These are phyloP conservation scores for Fraxinus dipetala DNA, from an alignment of 305 asterid genomes.

Conservation along the genomic window DNA sequence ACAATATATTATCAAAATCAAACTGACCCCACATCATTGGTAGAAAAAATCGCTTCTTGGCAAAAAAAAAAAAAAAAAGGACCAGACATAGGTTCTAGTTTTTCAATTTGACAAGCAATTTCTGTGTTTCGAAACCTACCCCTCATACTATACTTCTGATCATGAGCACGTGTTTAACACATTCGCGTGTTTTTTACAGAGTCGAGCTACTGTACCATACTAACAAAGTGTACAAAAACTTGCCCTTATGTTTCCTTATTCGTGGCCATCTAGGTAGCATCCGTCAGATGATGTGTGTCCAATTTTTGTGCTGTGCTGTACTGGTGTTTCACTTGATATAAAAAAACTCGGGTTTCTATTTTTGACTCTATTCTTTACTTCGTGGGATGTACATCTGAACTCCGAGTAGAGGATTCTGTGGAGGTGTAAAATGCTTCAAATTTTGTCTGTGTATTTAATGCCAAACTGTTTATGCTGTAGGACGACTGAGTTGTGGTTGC, in stretches of 20 bases:
- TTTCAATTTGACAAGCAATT: slow-evolving; percentile 26
- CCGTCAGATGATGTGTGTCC: slow-evolving; percentile 3
- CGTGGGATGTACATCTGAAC: slow-evolving; percentile 24
- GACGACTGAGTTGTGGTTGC: slow-evolving; percentile 4
- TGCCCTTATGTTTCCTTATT: neutral
- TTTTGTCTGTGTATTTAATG: slow-evolving; percentile 10
- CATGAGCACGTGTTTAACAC: neutral
- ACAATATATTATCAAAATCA: neutral
- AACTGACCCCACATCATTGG: slow-evolving; percentile 18
- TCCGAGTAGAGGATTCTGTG: slow-evolving; percentile 26
- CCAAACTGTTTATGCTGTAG: slow-evolving; percentile 11
- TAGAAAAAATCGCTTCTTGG: too few relatives aligned
- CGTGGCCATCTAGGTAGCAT: neutral
- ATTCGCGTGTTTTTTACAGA: neutral
- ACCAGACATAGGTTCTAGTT: too few relatives aligned
- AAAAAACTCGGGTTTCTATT: neutral
- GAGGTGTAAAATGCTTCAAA: slow-evolving; percentile 23
- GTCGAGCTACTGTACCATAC: neutral
- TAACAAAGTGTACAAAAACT: neutral
- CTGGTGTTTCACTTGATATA: neutral
- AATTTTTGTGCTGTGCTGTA: neutral
- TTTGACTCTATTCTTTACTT: neutral
- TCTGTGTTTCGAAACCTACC: neutral
- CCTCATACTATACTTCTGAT: neutral
- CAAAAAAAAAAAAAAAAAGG: too few relatives aligned